These are phyloP conservation scores for Malus domestica DNA, from an alignment of 306 rosid genomes.

Conservation along the genomic window ASM211411v1 NC_041796.1:2681001-2681500, in stretches of 20 bases:
- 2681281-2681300: background rate
- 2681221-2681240: slow-evolving; percentile 61
- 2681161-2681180: slow-evolving; percentile 51
- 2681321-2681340: slow-evolving; percentile 45
- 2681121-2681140: slow-evolving; percentile 39
- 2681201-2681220: slow-evolving; percentile 64
- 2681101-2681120: slow-evolving; percentile 22
- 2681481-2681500: too few species aligned
- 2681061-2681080: background rate
- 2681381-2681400: background rate
- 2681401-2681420: too few species aligned
- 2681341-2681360: slow-evolving; percentile 60
- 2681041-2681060: slow-evolving; percentile 39
- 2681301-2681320: slow-evolving; percentile 9
- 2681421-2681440: too few species aligned
- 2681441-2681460: too few species aligned
- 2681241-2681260: slow-evolving; percentile 30
- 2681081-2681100: slow-evolving; percentile 34
- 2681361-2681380: background rate
- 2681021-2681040: slow-evolving; percentile 56
- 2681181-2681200: slow-evolving; percentile 44
- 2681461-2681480: too few species aligned
- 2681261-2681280: background rate
- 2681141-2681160: slow-evolving; percentile 36
- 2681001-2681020: slow-evolving; percentile 48